Conservation (phyloP, 2,329 filamentous ascomycete species). For the Metarhizium rileyi region DNA sequence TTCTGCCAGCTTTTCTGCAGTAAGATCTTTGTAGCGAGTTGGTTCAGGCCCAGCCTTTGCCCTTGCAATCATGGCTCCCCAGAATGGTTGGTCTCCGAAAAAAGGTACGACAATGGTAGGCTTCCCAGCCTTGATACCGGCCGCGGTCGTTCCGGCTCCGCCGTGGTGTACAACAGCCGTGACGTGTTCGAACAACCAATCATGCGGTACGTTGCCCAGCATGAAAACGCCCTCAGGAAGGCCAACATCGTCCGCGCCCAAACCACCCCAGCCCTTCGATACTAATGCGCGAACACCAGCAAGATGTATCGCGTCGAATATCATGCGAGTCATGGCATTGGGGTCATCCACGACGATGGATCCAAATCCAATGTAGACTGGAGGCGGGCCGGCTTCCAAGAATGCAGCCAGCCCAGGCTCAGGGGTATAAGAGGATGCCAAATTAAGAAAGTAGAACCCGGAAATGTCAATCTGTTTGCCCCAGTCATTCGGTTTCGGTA, state of each 20-base stretch:
- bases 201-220: slow-evolving; percentile 77
- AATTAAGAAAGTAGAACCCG: slow-evolving; percentile 67
- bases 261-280: slow-evolving; percentile 80
- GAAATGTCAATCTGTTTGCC: slow-evolving; percentile 59
- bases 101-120: slow-evolving; percentile 81
- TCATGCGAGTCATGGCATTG: slow-evolving; percentile 56
- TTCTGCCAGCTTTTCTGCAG: slow-evolving; percentile 52
- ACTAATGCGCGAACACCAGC: slow-evolving; percentile 69
- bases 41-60: slow-evolving; percentile 65
- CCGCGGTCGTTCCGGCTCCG: slow-evolving; percentile 78
- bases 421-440: slow-evolving; percentile 57
- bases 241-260: slow-evolving; percentile 60
- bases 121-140: slow-evolving; percentile 70
- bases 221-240: slow-evolving; percentile 73
- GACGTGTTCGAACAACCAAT: slow-evolving; percentile 79
- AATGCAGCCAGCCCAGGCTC: slow-evolving; percentile 56
- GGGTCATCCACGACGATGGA: slow-evolving; percentile 75
- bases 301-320: slow-evolving; percentile 59
- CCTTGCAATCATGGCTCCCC: slow-evolving; percentile 65
- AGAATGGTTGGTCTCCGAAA: slow-evolving; percentile 78
- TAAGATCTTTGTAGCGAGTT: slow-evolving; percentile 59
- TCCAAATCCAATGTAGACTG: slow-evolving; percentile 75
- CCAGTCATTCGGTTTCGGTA: slow-evolving; percentile 75
- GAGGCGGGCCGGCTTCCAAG: slow-evolving; percentile 57
- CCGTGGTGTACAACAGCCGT: slow-evolving; percentile 81